A percentile compares a stretch with the other conserved stretches of the same genome.
Evolutionary conservation across 1,284 basidiomycete species (phyloP).

Genomic region (Marasmius sp.): DNA sequence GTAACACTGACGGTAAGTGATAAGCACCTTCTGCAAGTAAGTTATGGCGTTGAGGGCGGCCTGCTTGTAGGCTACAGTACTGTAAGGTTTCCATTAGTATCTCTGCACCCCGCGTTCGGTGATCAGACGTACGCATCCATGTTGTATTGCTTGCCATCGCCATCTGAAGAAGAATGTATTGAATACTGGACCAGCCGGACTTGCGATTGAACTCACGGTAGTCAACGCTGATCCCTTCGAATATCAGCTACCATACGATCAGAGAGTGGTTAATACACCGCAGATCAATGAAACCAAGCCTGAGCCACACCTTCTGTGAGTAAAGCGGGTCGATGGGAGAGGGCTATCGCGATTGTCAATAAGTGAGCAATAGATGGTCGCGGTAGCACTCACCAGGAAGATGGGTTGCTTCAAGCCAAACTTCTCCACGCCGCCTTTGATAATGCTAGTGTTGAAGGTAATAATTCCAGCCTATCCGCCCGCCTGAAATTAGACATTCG

Average conservation of each 20-base stretch:
- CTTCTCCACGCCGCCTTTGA: slow-evolving; percentile 76
- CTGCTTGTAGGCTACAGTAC: slow-evolving; percentile 77
- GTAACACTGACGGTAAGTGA: background rate
- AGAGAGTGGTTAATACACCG: background rate
- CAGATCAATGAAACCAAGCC: background rate
- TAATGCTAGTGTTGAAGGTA: slow-evolving; percentile 71
- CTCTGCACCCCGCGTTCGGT: background rate
- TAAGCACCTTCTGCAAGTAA: slow-evolving; percentile 67
- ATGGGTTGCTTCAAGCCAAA: slow-evolving; percentile 77
- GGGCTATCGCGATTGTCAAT: slow-evolving; percentile 38
- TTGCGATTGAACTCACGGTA: slow-evolving; percentile 44
- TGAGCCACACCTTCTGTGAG: slow-evolving; percentile 53
- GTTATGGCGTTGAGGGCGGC: slow-evolving; percentile 76
- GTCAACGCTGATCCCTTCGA: slow-evolving; percentile 76
- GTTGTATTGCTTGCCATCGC: slow-evolving; percentile 72
- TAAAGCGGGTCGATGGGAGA: slow-evolving; percentile 77
- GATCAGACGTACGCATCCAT: slow-evolving; percentile 67
- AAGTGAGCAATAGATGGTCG: background rate
- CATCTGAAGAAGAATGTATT: slow-evolving; percentile 40
- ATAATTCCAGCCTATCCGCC: slow-evolving; percentile 66
- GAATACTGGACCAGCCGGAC: background rate
- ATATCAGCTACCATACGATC: slow-evolving; percentile 47
- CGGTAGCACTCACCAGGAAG: slow-evolving; percentile 49
- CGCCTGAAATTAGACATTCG: background rate
- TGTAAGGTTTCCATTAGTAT: slow-evolving; percentile 20